A percentile compares a stretch with the other conserved stretches of the same genome.
Evolutionary conservation across 148 eudicot species (phyloP).

Genomic region (Heliamphora exappendiculata): DNA sequence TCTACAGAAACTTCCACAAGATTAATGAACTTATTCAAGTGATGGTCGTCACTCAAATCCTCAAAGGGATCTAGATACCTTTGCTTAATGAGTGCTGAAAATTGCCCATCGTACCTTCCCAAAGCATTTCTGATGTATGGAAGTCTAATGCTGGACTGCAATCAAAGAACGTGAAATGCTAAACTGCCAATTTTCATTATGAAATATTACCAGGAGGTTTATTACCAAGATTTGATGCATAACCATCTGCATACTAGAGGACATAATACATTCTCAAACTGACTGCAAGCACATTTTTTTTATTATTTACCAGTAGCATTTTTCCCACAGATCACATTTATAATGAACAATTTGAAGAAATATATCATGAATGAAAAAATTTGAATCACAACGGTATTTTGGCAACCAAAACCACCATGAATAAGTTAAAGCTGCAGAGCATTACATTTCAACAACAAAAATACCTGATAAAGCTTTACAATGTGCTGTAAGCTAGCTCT

Average conservation of each 20-base stretch:
- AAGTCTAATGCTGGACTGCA: slow-evolving; percentile 89
- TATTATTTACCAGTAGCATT: not conserved
- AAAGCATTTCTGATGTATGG: slow-evolving; percentile 76
- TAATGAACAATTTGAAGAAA: not conserved
- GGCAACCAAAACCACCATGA: not conserved
- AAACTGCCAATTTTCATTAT: not conserved
- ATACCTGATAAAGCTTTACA: slow-evolving; percentile 97
- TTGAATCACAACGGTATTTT: not conserved
- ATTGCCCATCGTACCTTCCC: slow-evolving; percentile 64
- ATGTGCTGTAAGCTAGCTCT: slow-evolving; percentile 70
- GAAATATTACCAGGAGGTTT: not conserved
- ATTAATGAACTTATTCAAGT: slow-evolving; percentile 71
- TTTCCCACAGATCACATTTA: not conserved
- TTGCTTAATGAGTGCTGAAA: slow-evolving; percentile 58
- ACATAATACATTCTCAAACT: not conserved
- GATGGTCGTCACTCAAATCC: slow-evolving; percentile 63
- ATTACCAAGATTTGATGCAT: not conserved
- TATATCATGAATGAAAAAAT: not conserved
- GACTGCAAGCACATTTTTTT: not conserved
- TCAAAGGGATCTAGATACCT: slow-evolving; percentile 65
- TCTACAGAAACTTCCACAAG: slow-evolving; percentile 96
- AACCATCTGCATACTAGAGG: not conserved
- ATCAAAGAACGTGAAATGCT: not conserved
- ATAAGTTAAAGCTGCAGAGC: not conserved
- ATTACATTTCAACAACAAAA: not conserved